Conservation (phyloP, 1,284 basidiomycete genomes). For the Omphalotus olearius region DNA sequence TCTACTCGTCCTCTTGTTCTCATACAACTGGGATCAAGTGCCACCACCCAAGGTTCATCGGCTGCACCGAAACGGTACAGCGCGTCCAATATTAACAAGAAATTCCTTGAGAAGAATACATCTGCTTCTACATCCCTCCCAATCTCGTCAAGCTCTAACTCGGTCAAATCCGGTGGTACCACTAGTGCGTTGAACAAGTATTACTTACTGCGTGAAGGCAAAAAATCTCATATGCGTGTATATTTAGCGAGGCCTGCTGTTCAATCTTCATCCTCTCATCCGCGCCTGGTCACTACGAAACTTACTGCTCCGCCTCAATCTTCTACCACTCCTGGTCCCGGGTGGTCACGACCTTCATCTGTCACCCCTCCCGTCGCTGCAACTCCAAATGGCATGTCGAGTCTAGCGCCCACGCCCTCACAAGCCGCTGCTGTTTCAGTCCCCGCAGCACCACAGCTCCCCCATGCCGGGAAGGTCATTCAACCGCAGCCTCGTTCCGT, state of each 20-base stretch:
- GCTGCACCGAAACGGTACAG: conserved; percentile 69
- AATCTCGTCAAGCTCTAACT: conserved; percentile 15
- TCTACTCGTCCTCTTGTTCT: conserved; percentile 31
- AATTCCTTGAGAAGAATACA: conserved; percentile 85
- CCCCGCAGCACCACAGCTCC: conserved; percentile 28
- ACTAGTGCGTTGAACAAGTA: conserved; percentile 38
- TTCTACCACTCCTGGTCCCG: conserved; percentile 53
- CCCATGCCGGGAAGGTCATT: conserved; percentile 55
- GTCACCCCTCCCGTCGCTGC: conserved; percentile 50
- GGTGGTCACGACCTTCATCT: conserved; percentile 78
- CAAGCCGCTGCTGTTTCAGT: conserved; percentile 34
- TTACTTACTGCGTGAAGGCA: neutral
- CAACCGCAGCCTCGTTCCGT: conserved; percentile 59
- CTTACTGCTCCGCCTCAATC: conserved; percentile 62
- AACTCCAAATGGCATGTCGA: conserved; percentile 33
- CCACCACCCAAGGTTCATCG: conserved; percentile 11
- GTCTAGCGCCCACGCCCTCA: conserved; percentile 35
- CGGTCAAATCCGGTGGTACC: conserved; percentile 44
- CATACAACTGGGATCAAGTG: conserved; percentile 31
- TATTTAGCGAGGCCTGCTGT: conserved; percentile 51
- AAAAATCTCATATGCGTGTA: conserved; percentile 11
- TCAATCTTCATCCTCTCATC: conserved; percentile 57
- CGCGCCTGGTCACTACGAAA: conserved; percentile 81
- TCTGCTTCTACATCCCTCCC: conserved; percentile 36
- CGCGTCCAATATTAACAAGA: conserved; percentile 89